Base-by-base conservation (phyloP, 2,329 filamentous ascomycete species). In the Aschersonia sp. region DNA sequence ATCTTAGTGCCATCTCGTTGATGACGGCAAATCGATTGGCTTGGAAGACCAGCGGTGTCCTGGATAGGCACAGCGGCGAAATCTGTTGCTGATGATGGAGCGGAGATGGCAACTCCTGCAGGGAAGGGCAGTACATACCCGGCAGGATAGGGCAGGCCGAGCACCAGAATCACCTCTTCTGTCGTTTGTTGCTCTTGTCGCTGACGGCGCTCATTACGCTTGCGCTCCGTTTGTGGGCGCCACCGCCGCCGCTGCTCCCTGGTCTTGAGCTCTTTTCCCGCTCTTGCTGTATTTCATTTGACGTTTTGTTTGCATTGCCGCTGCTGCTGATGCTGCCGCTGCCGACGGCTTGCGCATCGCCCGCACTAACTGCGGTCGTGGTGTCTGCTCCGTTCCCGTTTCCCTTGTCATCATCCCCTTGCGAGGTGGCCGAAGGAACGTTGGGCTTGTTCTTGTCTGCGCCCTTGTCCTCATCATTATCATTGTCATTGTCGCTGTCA, bases 131-230 rank as follows among this genome's bases (percentile, higher is more conserved):
- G 22, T 22, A 22, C 2, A 22, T 22, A 22, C 22, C 22, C 22
- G 22, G 22, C 3, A 22, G 22, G 22, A 22, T 22, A 22, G 22
- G 22, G 22, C 22, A 22, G 22, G 41, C 9, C 7, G 41, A 43
- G 48, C 46, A 54, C 56, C 56, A 45, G 47, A 14, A 41, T 52
- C 55, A 63, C 52, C 77, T 79, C 66, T 75, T 78, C 54, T 73
- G 71, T 50, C 74, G 67, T 60, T 79, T 79, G 4, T 64, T 57
- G 54, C 72, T 77, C 63, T 76, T 77, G 50, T 87, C 81, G 60
- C 83, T 87, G 5, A 68, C 67, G 12, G 72, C 69, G 61, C 85
- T 90, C 47, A 94, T 62, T 32, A 88, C 85, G 61, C 87, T 94
- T 1, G 86, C 86, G 60, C 87, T 92, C 50, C 87, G 76, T 68